These are phyloP conservation scores for Colletotrichum filicis DNA, from an alignment of 2,329 filamentous ascomycete genomes.

Conservation along the genomic window DNA sequence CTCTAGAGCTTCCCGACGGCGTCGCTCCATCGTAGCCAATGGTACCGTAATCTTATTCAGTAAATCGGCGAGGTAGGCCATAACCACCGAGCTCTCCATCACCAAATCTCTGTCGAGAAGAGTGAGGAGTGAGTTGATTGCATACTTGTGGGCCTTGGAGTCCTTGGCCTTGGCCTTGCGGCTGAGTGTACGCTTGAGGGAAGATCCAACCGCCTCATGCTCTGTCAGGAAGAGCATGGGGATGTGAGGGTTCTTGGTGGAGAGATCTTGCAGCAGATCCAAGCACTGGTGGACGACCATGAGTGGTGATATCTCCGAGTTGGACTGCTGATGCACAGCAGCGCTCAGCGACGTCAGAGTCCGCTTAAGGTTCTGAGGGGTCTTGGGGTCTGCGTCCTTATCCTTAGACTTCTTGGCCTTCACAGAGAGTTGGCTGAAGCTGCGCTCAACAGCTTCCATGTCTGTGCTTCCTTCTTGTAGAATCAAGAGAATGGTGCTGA, in stretches of 20 bases:
- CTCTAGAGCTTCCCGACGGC: slow-evolving; percentile 76
- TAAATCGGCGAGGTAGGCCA: slow-evolving; percentile 90
- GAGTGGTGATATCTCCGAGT: slow-evolving; percentile 90
- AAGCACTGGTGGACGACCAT: slow-evolving; percentile 97
- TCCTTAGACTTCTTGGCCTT: slow-evolving; percentile 84
- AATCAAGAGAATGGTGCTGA: slow-evolving; percentile 91
- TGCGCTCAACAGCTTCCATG: slow-evolving; percentile 92
- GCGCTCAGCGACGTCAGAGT: slow-evolving; percentile 70
- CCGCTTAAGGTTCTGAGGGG: slow-evolving; percentile 83
- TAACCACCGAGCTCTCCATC: slow-evolving; percentile 95
- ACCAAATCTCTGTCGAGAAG: slow-evolving; percentile 94
- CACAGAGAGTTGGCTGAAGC: slow-evolving; percentile 91
- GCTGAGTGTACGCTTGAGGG: slow-evolving; percentile 79
- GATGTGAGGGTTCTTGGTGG: slow-evolving; percentile 86
- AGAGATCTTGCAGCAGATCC: slow-evolving; percentile 84
- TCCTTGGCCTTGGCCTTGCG: slow-evolving; percentile 93
- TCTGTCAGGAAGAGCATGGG: slow-evolving; percentile 94
- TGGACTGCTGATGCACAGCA: slow-evolving; percentile 63
- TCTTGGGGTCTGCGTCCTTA: slow-evolving; percentile 73
- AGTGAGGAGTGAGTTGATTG: slow-evolving; percentile 89
- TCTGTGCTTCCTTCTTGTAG: slow-evolving; percentile 96
- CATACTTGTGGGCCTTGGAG: slow-evolving; percentile 84
- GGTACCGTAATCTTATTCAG: slow-evolving; percentile 90
- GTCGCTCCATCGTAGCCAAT: slow-evolving; percentile 82
- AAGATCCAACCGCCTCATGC: slow-evolving; percentile 80